Evolutionary conservation across 176 grass and related monocot species (phyloP).

Genomic region (Guadua angustifolia): DNA sequence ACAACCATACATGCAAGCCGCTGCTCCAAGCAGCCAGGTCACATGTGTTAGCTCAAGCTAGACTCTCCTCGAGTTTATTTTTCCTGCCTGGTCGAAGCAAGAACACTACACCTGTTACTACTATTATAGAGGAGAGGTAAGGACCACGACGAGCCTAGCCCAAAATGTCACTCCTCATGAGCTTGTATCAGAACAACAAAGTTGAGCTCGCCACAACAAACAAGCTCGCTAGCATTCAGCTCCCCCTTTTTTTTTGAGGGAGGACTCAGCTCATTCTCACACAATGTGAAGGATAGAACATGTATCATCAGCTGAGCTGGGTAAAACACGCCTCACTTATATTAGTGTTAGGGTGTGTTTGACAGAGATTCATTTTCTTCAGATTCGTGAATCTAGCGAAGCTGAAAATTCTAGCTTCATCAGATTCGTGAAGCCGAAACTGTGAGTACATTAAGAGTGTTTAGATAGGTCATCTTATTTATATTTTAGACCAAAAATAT

Average conservation of each 20-base stretch:
- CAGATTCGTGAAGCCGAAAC: no score
- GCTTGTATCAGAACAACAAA: neutral
- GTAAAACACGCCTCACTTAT: neutral
- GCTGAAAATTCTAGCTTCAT: no score
- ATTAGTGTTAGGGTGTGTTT: no score
- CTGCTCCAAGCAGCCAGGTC: conserved; percentile 17
- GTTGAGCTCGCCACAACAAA: neutral
- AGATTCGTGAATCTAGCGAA: no score
- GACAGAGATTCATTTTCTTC: no score
- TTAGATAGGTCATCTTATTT: no score
- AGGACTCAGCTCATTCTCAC: neutral
- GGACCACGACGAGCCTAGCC: neutral
- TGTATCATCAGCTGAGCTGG: neutral
- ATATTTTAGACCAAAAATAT: no score
- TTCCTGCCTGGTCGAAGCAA: neutral
- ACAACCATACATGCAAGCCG: neutral
- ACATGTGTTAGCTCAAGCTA: conserved; percentile 35
- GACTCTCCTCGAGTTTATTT: neutral
- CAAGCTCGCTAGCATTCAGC: no score
- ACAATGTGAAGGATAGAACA: neutral
- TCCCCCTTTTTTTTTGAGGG: no score
- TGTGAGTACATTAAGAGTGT: no score
- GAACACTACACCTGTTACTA: neutral
- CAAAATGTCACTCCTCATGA: conserved; percentile 4
- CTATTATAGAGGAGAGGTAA: neutral